Conservation (phyloP, 2,329 filamentous ascomycete species). For the Aurifilum marmelostoma region DNA sequence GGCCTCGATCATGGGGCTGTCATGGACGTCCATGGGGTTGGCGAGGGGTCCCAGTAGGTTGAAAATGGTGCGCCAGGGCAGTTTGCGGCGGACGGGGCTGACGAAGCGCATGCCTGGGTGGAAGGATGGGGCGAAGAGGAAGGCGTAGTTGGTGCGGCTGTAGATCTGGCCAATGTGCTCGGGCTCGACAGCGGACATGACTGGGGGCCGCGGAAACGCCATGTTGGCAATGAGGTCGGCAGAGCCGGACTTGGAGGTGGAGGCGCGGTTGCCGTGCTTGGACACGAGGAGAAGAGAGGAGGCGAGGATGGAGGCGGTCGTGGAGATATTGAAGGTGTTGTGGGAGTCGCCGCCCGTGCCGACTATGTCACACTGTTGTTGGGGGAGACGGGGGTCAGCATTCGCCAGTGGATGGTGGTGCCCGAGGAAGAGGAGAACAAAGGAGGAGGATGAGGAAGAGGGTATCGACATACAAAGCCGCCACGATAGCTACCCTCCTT, state of each 20-base stretch:
- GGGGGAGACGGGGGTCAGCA: background rate
- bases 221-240: conserved; percentile 86
- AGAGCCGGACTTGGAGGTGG: conserved; percentile 92
- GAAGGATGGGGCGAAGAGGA: conserved; percentile 94
- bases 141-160: conserved; percentile 83
- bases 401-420: conserved; percentile 2
- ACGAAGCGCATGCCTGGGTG: conserved; percentile 94
- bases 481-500: conserved; percentile 77
- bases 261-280: conserved; percentile 96
- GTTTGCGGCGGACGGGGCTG: conserved; percentile 79
- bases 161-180: conserved; percentile 74
- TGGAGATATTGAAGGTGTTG: conserved; percentile 98
- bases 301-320: conserved; percentile 88
- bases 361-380: conserved; percentile 83
- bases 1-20: conserved; percentile 69
- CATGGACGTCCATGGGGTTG: conserved; percentile 77
- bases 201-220: conserved; percentile 66
- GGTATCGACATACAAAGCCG: conserved; percentile 69
- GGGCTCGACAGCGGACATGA: conserved; percentile 74
- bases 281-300: conserved; percentile 83
- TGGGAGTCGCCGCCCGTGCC: conserved; percentile 95
- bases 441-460: conserved; percentile 1
- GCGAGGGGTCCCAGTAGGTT: conserved; percentile 92
- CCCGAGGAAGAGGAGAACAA: background rate
- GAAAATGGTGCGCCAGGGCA: conserved; percentile 96